Base-by-base conservation (phyloP, 257 asterid species). In the Jasminum sambac region DNA sequence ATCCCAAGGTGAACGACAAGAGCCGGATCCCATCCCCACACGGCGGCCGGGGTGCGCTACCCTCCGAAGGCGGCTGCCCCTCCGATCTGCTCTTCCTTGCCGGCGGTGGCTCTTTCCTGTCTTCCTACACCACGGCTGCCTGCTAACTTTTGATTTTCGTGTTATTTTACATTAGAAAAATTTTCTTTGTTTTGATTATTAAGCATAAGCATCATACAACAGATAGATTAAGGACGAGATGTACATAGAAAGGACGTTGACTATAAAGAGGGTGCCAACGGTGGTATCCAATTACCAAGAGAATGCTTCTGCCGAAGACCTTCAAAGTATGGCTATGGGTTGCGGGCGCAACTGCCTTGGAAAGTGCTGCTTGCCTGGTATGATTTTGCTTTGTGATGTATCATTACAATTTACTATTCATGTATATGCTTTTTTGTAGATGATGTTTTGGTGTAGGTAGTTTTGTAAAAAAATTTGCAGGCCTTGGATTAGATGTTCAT, bases 41-140 rank as follows among this genome's bases (percentile, higher is more conserved):
- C 99, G 99, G 99, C 68, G 99, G 99, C 76, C 97, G 99, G 62
- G 99, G 99, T 24, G 99, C 99, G 10, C 77, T 87, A 73, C 97
- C 97, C 16, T 88, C 99, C 39, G 97, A 88, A 88, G 99, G 99
- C 83, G 99, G 99, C 64, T 81, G 86, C 69, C 99, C 97, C 59
- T 94, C 99, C 74, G 97, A 91, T 85, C 97, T 94, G 79, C 97
- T 89, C 74, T 94, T 94, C 88, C 96, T 94, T 36, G 97, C 99
- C 78, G 97, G 99, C 84, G 99, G 99, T 70, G 99, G 98, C 78
- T 23, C 46, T 36, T 23, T 19, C 46, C 46, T 19, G 36, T 64
- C 55, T 23, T 10, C 30, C 10, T 6, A 26, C 12, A 59, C 66
- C 50, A 14, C 57, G 64, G 7, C 44, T 69, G 5, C 66, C 5